Conservation (phyloP, 148 eudicot genomes). For the Simmondsia chinensis region DNA sequence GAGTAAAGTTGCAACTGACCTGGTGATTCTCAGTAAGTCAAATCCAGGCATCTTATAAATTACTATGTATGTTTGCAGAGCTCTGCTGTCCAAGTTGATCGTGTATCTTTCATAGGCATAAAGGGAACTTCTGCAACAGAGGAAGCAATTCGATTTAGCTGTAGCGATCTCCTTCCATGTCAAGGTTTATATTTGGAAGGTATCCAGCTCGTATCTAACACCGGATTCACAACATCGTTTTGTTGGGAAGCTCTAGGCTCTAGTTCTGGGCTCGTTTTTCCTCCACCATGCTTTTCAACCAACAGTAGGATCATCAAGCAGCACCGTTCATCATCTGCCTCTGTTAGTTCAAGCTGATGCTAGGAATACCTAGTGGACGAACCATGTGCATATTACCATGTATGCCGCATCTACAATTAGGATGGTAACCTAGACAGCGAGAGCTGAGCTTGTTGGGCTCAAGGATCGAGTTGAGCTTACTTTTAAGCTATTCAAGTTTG, state of each 20-base stretch:
- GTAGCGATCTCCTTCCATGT: constrained; percentile 82
- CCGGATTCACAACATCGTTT: constrained; percentile 37
- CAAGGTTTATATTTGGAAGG: constrained; percentile 55
- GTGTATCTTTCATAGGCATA: constrained; percentile 50
- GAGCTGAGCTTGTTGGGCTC: too few relatives aligned
- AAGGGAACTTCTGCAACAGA: constrained; percentile 79
- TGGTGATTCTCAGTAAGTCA: too few relatives aligned
- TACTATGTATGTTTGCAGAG: constrained; percentile 41
- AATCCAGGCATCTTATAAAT: too few relatives aligned
- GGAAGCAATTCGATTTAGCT: constrained; percentile 63
- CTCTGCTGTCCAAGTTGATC: constrained; percentile 40
- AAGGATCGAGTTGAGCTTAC: too few relatives aligned
- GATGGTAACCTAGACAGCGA: too few relatives aligned
- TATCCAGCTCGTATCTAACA: constrained; percentile 37
- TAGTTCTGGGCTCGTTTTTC: constrained; percentile 49
- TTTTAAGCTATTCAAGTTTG: too few relatives aligned
- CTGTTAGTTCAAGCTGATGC: constrained; percentile 10
- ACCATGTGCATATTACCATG: too few relatives aligned
- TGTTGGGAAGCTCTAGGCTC: constrained; percentile 90
- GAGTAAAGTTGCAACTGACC: too few relatives aligned
- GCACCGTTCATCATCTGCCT: constrained; percentile 9
- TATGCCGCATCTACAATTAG: too few relatives aligned
- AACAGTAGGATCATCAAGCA: constrained; percentile 13
- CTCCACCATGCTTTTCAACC: constrained; percentile 52
- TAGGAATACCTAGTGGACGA: not conserved